phyloP scores from a whole-genome alignment of 768 basidiomycete genomes.

The Amanita rubescens region DNA sequence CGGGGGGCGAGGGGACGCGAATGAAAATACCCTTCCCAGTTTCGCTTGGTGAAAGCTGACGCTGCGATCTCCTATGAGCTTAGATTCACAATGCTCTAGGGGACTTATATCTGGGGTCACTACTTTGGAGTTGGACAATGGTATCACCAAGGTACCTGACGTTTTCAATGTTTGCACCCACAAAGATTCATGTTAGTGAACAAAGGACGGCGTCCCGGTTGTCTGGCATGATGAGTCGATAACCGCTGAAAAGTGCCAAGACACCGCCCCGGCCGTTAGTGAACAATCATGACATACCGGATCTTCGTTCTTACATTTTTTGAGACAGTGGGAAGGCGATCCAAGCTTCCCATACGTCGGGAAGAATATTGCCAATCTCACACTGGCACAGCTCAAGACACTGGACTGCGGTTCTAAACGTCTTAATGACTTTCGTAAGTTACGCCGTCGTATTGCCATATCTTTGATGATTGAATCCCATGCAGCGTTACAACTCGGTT shows the following conservation, averaged over 20 bases:
- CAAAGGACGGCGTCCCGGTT: conserved; percentile 70
- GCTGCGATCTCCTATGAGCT: conserved; percentile 1
- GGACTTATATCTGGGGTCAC: conserved; percentile 70
- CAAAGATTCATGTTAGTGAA: background rate
- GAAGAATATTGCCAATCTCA: conserved; percentile 68
- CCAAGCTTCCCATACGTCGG: conserved; percentile 70
- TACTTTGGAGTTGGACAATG: conserved; percentile 75
- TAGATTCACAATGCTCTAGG: conserved; percentile 30
- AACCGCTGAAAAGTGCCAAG: conserved; percentile 52
- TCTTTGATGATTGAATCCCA: background rate
- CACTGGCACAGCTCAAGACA: conserved; percentile 71
- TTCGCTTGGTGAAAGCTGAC: conserved; percentile 58
- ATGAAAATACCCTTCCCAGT: conserved; percentile 66
- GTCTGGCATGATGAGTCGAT: conserved; percentile 80
- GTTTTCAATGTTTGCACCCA: background rate
- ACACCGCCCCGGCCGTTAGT: conserved; percentile 54
- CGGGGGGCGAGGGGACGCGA: conserved; percentile 67
- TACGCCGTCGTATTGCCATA: background rate
- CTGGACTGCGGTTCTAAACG: conserved; percentile 74
- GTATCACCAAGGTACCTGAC: conserved; percentile 54
- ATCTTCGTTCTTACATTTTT: conserved; percentile 1
- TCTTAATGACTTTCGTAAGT: conserved; percentile 49
- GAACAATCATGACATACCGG: background rate
- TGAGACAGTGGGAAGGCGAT: conserved; percentile 43
- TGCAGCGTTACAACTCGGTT: conserved; percentile 54